Conservation (phyloP, 2,329 filamentous ascomycete species). For the Neonectria neomacrospora region DNA sequence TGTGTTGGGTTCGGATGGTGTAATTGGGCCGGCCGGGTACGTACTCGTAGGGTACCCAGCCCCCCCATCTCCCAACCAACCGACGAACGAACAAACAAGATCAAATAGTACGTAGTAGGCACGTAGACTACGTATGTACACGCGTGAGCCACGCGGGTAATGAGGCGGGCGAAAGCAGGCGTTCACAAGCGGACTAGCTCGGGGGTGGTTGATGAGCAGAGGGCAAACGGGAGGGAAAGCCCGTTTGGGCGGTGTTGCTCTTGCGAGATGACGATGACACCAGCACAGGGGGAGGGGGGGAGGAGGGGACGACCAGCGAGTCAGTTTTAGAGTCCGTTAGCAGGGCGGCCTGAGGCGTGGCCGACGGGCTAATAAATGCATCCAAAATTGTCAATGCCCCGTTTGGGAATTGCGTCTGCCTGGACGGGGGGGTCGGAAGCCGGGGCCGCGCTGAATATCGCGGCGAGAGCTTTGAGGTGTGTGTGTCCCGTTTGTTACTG, state of each 20-base stretch:
- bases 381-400: neutral
- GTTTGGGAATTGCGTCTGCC: neutral
- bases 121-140: neutral
- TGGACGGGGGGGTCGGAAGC: neutral
- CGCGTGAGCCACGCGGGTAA: constrained; percentile 12
- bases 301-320: constrained; percentile 10
- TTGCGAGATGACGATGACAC: constrained; percentile 14
- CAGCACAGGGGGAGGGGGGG: neutral
- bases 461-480: constrained; percentile 13
- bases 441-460: constrained; percentile 22
- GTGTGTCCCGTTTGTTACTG: constrained; percentile 1
- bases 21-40: neutral
- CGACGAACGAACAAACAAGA: neutral
- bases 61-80: neutral
- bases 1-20: neutral
- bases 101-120: no score
- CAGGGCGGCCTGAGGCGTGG: constrained; percentile 4
- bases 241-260: no score
- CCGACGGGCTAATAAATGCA: neutral
- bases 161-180: no score
- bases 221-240: no score
- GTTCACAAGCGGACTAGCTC: neutral
- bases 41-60: neutral
- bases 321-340: constrained; percentile 22
- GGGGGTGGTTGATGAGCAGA: constrained; percentile 11